These are phyloP conservation scores for Anthracocystis setariae DNA, from an alignment of 1,284 basidiomycete species.

Conservation along the genomic window DNA sequence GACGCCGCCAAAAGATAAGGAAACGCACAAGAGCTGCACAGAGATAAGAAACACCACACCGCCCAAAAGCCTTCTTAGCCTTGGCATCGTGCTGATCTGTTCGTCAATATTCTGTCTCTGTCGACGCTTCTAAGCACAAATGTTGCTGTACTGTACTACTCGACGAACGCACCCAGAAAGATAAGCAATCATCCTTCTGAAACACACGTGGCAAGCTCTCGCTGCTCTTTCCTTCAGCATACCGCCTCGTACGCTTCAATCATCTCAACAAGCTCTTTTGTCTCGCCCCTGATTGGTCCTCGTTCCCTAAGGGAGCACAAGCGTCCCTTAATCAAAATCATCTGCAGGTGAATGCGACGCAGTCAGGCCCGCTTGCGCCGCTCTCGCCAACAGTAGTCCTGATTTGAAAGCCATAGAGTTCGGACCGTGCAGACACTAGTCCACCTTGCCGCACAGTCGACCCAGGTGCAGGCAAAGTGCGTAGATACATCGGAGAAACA, in stretches of 20 bases:
- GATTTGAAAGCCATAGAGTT: no score
- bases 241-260: no score
- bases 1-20: conserved; percentile 19
- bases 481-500: background rate
- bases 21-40: background rate
- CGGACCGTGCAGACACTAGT: no score
- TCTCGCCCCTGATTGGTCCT: background rate
- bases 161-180: conserved; percentile 12
- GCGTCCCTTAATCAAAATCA: background rate
- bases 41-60: conserved; percentile 8
- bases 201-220: background rate
- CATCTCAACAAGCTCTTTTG: background rate
- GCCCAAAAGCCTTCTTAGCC: background rate
- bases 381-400: conserved; percentile 1
- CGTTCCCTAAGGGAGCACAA: background rate
- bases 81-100: conserved; percentile 4
- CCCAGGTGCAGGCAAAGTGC: conserved; percentile 7
- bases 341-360: conserved; percentile 7
- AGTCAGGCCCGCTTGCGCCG: conserved; percentile 31
- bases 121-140: no score
- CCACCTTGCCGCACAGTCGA: background rate
- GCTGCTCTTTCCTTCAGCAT: background rate
- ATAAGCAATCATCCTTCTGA: conserved; percentile 5
- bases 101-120: no score
- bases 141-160: no score